Percentiles rank a stretch among this genome's conserved stretches.
phyloP scores from a whole-genome alignment of 2,329 filamentous ascomycete species.

The Aspergillus fischeri region DNA sequence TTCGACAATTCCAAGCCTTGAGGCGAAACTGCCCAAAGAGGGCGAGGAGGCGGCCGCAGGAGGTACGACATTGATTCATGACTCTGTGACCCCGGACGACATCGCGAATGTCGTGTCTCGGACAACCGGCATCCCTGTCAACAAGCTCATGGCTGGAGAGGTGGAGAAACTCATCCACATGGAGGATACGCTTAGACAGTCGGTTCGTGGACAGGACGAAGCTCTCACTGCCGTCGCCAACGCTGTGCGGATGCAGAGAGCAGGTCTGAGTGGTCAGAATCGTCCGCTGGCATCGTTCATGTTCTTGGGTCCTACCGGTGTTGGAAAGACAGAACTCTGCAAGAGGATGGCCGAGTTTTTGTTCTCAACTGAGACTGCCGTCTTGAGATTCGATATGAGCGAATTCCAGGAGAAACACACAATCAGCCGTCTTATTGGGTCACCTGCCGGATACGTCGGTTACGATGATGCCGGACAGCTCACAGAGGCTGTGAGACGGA shows the following conservation, averaged over 20 bases:
- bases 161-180: slow-evolving; percentile 93
- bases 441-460: slow-evolving; percentile 89
- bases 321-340: slow-evolving; percentile 95
- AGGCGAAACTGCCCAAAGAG: slow-evolving; percentile 75
- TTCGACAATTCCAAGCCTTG: slow-evolving; percentile 75
- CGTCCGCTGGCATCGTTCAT: slow-evolving; percentile 91
- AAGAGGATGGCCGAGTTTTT: slow-evolving; percentile 92
- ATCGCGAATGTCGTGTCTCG: slow-evolving; percentile 89
- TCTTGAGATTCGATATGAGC: slow-evolving; percentile 94
- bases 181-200: slow-evolving; percentile 81
- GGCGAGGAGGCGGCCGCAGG: slow-evolving; percentile 47
- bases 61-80: slow-evolving; percentile 68
- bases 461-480: slow-evolving; percentile 96
- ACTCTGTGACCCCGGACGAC: slow-evolving; percentile 91
- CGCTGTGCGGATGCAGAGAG: slow-evolving; percentile 88
- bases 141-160: slow-evolving; percentile 87
- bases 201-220: slow-evolving; percentile 89
- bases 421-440: slow-evolving; percentile 85
- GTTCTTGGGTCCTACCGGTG: slow-evolving; percentile 94
- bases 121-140: slow-evolving; percentile 87
- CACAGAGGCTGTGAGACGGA: slow-evolving; percentile 89
- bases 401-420: slow-evolving; percentile 98
- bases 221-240: slow-evolving; percentile 87
- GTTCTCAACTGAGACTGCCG: slow-evolving; percentile 86
- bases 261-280: slow-evolving; percentile 87